Conservation (phyloP, 2,329 filamentous ascomycete genomes). For the Gnomoniopsis sp. region DNA sequence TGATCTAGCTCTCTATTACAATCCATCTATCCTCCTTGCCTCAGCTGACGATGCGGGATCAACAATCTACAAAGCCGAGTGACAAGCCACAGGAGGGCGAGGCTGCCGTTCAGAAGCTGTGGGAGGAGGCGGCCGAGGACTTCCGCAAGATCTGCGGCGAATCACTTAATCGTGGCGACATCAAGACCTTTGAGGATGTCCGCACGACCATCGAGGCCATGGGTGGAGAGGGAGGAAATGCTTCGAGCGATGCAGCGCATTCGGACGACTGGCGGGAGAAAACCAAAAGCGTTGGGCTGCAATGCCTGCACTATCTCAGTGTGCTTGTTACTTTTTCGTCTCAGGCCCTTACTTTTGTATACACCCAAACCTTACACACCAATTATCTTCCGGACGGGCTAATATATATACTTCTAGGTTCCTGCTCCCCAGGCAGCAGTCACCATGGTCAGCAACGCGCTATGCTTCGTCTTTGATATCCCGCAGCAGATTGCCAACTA, state of each 20-base stretch:
- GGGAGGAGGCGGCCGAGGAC: not conserved
- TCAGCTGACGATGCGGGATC: too few relatives aligned
- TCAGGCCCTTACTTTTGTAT: constrained; percentile 21
- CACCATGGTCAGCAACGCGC: constrained; percentile 19
- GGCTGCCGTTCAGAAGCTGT: not conserved
- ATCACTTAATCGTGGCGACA: constrained; percentile 21
- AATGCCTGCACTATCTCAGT: too few relatives aligned
- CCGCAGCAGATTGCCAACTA: constrained; percentile 22
- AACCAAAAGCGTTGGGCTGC: too few relatives aligned
- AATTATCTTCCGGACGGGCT: too few relatives aligned
- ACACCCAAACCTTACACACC: too few relatives aligned
- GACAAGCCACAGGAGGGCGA: too few relatives aligned
- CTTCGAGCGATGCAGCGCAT: constrained; percentile 6
- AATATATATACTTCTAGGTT: constrained; percentile 14
- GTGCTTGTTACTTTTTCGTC: too few relatives aligned
- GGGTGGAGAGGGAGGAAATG: constrained; percentile 18
- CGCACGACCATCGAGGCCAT: too few relatives aligned
- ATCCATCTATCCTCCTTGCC: too few relatives aligned
- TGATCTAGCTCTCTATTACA: too few relatives aligned
- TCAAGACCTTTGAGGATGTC: constrained; percentile 23
- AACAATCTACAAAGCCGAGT: too few relatives aligned
- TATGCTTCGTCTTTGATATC: constrained; percentile 25
- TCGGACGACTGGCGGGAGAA: constrained; percentile 20
- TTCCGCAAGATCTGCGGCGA: constrained; percentile 22
- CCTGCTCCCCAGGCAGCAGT: constrained; percentile 20